A percentile compares a stretch with the other conserved stretches of the same genome.
These are phyloP conservation scores for Leishmania arabica DNA, from an alignment of 208 protist species.

Conservation along the genomic window DNA sequence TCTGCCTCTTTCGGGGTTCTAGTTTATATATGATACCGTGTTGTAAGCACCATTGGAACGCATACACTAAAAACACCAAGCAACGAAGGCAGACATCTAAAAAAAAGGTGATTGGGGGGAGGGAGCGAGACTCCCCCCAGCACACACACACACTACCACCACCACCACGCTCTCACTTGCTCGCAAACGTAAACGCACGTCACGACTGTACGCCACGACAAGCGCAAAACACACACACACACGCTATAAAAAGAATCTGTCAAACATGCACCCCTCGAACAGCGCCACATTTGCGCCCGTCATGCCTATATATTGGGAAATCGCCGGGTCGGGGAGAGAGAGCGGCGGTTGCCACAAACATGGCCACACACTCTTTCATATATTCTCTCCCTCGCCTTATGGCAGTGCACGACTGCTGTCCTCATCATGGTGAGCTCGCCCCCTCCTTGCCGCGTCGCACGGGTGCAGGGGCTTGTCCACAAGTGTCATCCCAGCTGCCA, in stretches of 20 bases:
- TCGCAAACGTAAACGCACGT: not conserved
- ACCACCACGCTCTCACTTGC: not conserved
- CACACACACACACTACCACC: not conserved
- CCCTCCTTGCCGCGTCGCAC: not conserved
- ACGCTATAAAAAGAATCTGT: not conserved
- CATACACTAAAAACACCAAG: not conserved
- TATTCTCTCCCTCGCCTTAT: not conserved
- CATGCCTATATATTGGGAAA: too few species aligned
- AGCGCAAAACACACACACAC: not conserved
- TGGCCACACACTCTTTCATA: not conserved
- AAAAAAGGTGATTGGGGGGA: not conserved
- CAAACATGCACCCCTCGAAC: not conserved
- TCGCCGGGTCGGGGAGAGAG: not conserved
- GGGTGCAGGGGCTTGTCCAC: not conserved
- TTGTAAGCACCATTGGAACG: too few species aligned
- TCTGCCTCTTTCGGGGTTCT: not conserved
- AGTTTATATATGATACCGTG: not conserved
- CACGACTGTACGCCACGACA: not conserved
- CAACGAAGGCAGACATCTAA: not conserved
- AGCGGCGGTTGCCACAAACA: not conserved
- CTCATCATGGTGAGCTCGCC: not conserved
- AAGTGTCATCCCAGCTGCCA: too few species aligned
- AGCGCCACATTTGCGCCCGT: not conserved
- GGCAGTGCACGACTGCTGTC: not conserved
- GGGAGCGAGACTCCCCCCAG: too few species aligned